Evolutionary conservation across 1,284 basidiomycete species (phyloP).

Genomic region (Ustilago vetiveriae): DNA sequence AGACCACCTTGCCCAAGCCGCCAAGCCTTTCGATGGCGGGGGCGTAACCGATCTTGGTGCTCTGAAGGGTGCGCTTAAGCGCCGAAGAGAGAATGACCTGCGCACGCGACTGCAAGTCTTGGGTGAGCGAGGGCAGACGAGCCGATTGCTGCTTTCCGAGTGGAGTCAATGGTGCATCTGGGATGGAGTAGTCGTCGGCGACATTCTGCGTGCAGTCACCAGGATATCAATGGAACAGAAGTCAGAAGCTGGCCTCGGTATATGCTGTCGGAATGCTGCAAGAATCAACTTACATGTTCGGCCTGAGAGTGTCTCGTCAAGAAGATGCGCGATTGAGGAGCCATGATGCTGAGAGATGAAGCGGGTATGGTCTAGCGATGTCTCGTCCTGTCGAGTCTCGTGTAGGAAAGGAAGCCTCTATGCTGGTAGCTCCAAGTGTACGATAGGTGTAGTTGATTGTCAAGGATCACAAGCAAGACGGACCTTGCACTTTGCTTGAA

Average conservation of each 20-base stretch:
- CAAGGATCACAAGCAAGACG: too few relatives aligned
- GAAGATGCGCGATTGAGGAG: conserved; percentile 52
- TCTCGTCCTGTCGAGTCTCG: too few relatives aligned
- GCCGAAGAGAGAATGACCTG: conserved; percentile 60
- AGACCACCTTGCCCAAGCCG: conserved; percentile 52
- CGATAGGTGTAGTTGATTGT: too few relatives aligned
- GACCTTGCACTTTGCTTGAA: too few relatives aligned
- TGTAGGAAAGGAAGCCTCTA: too few relatives aligned
- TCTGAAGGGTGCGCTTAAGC: conserved; percentile 63
- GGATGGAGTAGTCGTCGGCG: conserved; percentile 57
- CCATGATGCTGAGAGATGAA: conserved; percentile 15
- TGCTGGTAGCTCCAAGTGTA: too few relatives aligned
- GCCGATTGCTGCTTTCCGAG: conserved; percentile 63
- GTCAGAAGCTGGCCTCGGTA: not conserved
- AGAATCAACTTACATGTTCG: conserved; percentile 50
- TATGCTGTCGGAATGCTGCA: too few relatives aligned
- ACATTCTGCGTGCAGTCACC: conserved; percentile 37
- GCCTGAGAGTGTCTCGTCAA: conserved; percentile 61
- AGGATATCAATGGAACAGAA: not conserved
- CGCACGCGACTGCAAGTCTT: conserved; percentile 46
- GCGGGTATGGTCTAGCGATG: not conserved
- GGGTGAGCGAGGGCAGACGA: conserved; percentile 48
- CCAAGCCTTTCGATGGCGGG: conserved; percentile 58
- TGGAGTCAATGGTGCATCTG: conserved; percentile 63
- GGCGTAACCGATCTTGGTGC: conserved; percentile 60